These are phyloP conservation scores for Oryza brachyantha DNA, from an alignment of 176 grass and related monocot species.

Conservation along the genomic window DNA sequence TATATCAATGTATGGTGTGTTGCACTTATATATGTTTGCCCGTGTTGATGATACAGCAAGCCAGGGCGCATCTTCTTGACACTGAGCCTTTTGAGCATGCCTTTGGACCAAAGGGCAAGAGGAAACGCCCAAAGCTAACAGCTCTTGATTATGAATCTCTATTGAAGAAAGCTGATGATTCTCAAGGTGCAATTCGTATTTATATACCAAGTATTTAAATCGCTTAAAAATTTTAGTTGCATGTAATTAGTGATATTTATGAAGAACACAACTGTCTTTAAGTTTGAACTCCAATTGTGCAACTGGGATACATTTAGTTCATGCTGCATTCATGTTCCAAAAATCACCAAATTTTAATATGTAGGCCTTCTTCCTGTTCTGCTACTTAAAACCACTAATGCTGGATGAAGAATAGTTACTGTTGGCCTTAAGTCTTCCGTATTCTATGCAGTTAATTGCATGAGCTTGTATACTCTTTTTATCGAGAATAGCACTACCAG, in stretches of 20 bases:
- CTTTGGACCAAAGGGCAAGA: constrained; percentile 90
- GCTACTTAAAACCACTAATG: background rate
- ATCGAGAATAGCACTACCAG: background rate
- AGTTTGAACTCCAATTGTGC: background rate
- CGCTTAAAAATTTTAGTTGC: background rate
- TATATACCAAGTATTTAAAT: background rate
- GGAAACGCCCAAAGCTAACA: constrained; percentile 70
- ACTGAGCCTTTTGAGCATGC: constrained; percentile 78
- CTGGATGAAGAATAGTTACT: background rate
- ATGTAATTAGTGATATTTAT: background rate
- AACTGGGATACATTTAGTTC: background rate
- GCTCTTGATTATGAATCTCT: constrained; percentile 77
- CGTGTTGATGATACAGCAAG: constrained; percentile 62
- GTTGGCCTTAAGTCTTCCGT: background rate
- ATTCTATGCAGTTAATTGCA: background rate
- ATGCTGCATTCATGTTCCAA: background rate
- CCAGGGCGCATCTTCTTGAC: constrained; percentile 88
- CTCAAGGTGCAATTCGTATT: constrained; percentile 59
- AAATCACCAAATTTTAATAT: background rate
- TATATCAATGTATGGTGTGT: background rate
- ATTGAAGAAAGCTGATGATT: constrained; percentile 63
- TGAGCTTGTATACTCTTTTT: background rate
- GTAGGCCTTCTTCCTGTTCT: background rate
- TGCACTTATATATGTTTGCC: constrained; percentile 10
- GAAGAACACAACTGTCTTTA: background rate